Base-by-base conservation (phyloP, 306 rosid genomes). In the Gillenia trifoliata region DNA sequence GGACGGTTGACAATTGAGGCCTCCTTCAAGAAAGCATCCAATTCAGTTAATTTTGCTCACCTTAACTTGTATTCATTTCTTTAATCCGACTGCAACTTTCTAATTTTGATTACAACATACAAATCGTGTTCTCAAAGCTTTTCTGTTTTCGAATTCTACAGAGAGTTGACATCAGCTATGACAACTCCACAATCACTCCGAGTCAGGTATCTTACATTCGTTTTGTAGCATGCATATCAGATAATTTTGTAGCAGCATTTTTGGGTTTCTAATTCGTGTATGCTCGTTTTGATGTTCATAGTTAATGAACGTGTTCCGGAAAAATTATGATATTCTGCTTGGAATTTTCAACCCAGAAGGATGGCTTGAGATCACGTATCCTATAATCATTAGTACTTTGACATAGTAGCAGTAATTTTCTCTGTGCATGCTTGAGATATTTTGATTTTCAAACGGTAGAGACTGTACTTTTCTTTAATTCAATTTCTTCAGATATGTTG, bases 331-430 rank as follows among this genome's bases (percentile, higher is more conserved):
- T 84, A 75, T 93, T 85, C 85, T 93, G 78, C 85, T 93, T 57
- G 72, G 88, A 71, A 87, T 93, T 83, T 93, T 93, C 91, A 93
- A 90, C 76, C 96, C 98, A 47, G 88, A 93, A 64, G 98, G 96
- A 73, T 93, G 98, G 98, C 92, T 90, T 17, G 98, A 93, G 71
- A 90, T 89, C 77, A 93, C 95, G 96, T 93, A 90, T 93, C 98
- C 96, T 90, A 25, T 68, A 59, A 36, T 7, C 11, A 5, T 59
- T 3, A 33, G 29, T 23, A 25, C 6, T 40, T 2, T 25, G 45
- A 69, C 1, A 60, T 5, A 9, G 33, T 28, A 22, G 13, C 7
- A 11, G 33, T 30, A 29, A 20, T 25, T 7, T 45, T 3, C 15
- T 23, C 3, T 23, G 3, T 2, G 16, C n/a, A 29, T 1, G 33